phyloP scores from a whole-genome alignment of 805 yeast genomes.

The Hanseniaspora vineae region DNA sequence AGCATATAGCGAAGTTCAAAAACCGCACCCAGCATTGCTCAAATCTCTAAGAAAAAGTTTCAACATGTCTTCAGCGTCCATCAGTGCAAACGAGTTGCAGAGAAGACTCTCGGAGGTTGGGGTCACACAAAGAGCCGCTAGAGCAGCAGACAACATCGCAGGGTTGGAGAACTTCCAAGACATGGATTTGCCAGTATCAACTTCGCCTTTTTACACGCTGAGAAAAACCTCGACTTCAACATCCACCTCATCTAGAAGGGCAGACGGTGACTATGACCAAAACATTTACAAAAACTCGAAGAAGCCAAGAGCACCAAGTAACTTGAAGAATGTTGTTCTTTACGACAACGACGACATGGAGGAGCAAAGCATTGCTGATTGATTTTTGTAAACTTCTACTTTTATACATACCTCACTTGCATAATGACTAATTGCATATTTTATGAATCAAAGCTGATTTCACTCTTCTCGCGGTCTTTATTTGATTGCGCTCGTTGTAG shows the following conservation, averaged over 20 bases:
- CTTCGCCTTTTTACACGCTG: background rate
- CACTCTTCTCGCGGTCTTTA: too few species aligned
- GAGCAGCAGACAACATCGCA: conserved; percentile 32
- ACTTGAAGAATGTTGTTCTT: background rate
- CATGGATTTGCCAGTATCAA: background rate
- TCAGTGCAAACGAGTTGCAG: conserved; percentile 19
- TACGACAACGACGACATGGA: conserved; percentile 9
- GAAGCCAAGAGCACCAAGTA: background rate
- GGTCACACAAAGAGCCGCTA: conserved; percentile 30
- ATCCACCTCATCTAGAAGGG: too few species aligned
- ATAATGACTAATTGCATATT: too few species aligned
- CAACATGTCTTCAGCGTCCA: conserved; percentile 10
- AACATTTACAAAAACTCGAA: background rate
- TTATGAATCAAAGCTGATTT: too few species aligned
- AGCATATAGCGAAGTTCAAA: background rate
- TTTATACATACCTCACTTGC: too few species aligned
- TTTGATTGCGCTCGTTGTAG: too few species aligned
- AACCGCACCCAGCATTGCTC: background rate
- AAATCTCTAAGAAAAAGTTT: conserved; percentile 10
- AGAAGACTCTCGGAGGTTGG: conserved; percentile 25
- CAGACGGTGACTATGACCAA: too few species aligned
- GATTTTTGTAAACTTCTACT: background rate
- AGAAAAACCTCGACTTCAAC: background rate
- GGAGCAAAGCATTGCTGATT: conserved; percentile 7
- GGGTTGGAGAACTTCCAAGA: conserved; percentile 26